phyloP scores from a whole-genome alignment of 345 rosid genomes.

The Durio zibethinus region DNA sequence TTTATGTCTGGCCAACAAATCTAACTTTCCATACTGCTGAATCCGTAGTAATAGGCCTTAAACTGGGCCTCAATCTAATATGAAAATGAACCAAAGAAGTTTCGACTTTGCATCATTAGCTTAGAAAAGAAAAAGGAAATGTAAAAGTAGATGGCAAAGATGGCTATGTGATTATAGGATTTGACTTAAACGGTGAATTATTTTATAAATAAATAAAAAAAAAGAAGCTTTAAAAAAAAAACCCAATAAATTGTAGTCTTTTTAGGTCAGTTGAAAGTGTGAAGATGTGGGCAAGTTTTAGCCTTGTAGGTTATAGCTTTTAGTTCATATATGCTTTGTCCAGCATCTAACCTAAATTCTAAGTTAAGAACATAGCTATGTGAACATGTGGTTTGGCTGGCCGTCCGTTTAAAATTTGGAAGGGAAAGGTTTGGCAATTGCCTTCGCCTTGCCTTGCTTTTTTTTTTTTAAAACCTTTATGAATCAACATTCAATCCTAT shows the following conservation, averaged over 20 bases:
- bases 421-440: neutral
- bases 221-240: neutral
- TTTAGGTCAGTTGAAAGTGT: neutral
- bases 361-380: too few relatives aligned
- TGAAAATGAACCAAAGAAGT: neutral
- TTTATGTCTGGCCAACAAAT: neutral
- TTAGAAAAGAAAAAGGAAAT: neutral
- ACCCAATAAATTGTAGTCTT: neutral
- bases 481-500: conserved; percentile 6
- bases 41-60: neutral
- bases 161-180: too few relatives aligned
- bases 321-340: neutral
- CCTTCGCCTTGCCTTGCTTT: neutral
- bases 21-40: neutral
- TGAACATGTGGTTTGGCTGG: neutral
- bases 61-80: neutral
- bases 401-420: neutral
- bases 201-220: neutral
- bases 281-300: neutral
- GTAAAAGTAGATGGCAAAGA: neutral
- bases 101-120: neutral
- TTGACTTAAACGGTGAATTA: neutral
- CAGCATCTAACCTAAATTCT: neutral
- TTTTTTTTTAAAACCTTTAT: neutral
- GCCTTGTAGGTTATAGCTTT: neutral